Evolutionary conservation across 2,329 filamentous ascomycete species (phyloP).

Genomic region (Epichloe bromicola): DNA sequence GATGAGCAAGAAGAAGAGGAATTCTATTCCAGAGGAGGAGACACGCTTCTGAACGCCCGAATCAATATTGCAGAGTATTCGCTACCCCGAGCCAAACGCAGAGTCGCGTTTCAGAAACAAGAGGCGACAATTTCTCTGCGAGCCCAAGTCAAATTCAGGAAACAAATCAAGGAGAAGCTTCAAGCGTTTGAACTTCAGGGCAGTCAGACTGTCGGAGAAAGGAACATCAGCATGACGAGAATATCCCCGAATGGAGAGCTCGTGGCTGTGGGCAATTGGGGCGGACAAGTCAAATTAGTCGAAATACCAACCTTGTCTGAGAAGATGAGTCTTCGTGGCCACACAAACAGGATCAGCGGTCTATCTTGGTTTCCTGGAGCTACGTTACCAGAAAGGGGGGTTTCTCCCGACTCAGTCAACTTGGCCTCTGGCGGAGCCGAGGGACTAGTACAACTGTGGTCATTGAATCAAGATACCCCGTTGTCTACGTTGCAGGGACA

Average conservation of each 20-base stretch:
- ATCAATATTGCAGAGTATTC: conserved; percentile 73
- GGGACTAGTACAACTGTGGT: conserved; percentile 81
- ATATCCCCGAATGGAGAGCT: conserved; percentile 77
- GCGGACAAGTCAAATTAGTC: conserved; percentile 75
- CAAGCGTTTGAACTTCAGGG: conserved; percentile 81
- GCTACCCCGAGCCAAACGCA: conserved; percentile 64
- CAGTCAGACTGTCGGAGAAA: conserved; percentile 82
- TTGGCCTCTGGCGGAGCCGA: conserved; percentile 85
- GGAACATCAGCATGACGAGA: conserved; percentile 81
- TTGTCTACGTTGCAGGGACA: conserved; percentile 74
- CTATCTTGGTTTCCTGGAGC: conserved; percentile 81
- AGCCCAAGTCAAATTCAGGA: conserved; percentile 86
- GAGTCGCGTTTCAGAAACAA: conserved; percentile 62
- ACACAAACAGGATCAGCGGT: conserved; percentile 81
- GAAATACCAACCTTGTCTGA: conserved; percentile 72
- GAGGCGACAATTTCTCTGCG: conserved; percentile 76
- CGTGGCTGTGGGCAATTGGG: conserved; percentile 87
- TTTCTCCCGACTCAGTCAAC: conserved; percentile 65
- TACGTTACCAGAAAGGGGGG: conserved; percentile 55
- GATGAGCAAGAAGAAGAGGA: conserved; percentile 82
- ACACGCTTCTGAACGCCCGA: conserved; percentile 61
- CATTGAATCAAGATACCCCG: conserved; percentile 72
- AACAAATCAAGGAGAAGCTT: conserved; percentile 72
- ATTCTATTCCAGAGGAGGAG: conserved; percentile 79
- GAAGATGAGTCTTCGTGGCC: conserved; percentile 63